Conservation (phyloP, 768 basidiomycete species). For the Macrocybe gigantea region DNA sequence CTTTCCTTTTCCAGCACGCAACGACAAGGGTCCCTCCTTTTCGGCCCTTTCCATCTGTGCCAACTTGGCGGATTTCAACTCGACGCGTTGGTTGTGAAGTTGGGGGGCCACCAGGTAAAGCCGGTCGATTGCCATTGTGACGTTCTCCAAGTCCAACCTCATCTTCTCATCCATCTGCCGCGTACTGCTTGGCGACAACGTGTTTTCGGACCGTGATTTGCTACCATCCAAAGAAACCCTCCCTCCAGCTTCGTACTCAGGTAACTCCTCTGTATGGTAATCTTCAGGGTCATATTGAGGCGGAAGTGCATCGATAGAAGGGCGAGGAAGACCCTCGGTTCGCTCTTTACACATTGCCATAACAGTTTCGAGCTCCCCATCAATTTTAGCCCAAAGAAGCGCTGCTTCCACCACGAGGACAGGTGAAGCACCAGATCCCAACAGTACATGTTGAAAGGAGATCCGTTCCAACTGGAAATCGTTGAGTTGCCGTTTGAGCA, state of each 20-base stretch:
- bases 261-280: constrained; percentile 38
- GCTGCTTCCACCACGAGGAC: constrained; percentile 50
- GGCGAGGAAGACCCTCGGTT: constrained; percentile 28
- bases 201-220: constrained; percentile 21
- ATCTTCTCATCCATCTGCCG: constrained; percentile 64
- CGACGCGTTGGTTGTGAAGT: constrained; percentile 88
- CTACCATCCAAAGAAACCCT: constrained; percentile 29
- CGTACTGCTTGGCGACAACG: constrained; percentile 18
- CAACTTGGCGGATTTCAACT: constrained; percentile 67
- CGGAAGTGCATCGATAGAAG: constrained; percentile 31
- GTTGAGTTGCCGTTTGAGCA: constrained; percentile 62
- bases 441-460: constrained; percentile 31
- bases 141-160: constrained; percentile 77
- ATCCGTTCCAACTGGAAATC: constrained; percentile 58
- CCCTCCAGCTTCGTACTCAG: constrained; percentile 45
- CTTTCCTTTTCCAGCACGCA: constrained; percentile 34
- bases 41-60: constrained; percentile 71
- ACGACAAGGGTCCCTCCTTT: constrained; percentile 26
- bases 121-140: constrained; percentile 86
- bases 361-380: constrained; percentile 67
- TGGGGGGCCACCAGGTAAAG: constrained; percentile 85
- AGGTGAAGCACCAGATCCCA: constrained; percentile 35
- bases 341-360: constrained; percentile 62
- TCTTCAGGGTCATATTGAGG: constrained; percentile 39
- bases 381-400: constrained; percentile 71